phyloP scores from a whole-genome alignment of 2,329 filamentous ascomycete species.

The Dothistroma septosporum region DNA sequence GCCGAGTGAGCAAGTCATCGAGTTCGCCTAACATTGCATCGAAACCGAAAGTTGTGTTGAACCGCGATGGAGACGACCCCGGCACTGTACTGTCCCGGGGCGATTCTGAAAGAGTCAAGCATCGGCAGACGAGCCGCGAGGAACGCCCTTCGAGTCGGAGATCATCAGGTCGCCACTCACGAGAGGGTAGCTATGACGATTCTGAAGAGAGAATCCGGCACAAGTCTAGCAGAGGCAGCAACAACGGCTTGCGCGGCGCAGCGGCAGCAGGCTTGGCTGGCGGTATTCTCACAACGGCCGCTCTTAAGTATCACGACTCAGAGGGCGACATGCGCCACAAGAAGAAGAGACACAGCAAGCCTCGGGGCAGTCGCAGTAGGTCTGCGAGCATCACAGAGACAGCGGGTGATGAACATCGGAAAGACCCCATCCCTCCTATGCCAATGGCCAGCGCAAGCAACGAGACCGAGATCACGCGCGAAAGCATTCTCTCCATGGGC shows the following conservation, averaged over 20 bases:
- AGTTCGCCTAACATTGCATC: constrained; percentile 57
- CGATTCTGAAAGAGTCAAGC: constrained; percentile 50
- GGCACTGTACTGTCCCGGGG: constrained; percentile 54
- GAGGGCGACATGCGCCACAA: constrained; percentile 50
- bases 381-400: constrained; percentile 53
- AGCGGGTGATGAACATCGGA: constrained; percentile 46
- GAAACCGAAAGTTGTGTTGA: constrained; percentile 59
- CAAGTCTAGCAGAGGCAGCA: constrained; percentile 52
- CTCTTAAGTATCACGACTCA: constrained; percentile 63
- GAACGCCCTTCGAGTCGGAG: constrained; percentile 27
- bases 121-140: constrained; percentile 52
- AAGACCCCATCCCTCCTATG: constrained; percentile 64
- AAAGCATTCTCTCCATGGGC: constrained; percentile 78
- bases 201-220: constrained; percentile 51
- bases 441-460: constrained; percentile 83
- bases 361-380: constrained; percentile 48
- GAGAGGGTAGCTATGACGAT: constrained; percentile 25
- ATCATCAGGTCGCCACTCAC: constrained; percentile 22
- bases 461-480: constrained; percentile 80
- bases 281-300: constrained; percentile 58
- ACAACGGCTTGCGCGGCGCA: constrained; percentile 43
- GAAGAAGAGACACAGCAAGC: constrained; percentile 47
- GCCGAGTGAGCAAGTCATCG: constrained; percentile 57
- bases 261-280: constrained; percentile 54
- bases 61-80: constrained; percentile 56